A percentile compares a stretch with the other conserved stretches of the same genome.
Conservation (phyloP, 1,139 yeast genomes). For the Magnusiomyces tetraspermus region DNA sequence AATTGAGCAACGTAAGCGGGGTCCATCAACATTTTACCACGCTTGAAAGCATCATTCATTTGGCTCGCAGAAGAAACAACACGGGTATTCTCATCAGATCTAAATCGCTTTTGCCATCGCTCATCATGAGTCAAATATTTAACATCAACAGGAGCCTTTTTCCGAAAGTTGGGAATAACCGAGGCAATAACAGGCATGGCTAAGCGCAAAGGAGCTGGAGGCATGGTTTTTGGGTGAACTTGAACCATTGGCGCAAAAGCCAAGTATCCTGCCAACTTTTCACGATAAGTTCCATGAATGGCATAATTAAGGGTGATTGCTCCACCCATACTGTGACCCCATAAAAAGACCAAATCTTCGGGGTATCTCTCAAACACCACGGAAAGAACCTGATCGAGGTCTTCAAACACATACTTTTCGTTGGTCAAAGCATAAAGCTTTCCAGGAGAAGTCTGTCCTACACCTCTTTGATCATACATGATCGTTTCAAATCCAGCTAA, state of each 20-base stretch:
- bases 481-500: slow-evolving; percentile 61
- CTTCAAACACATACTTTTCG: slow-evolving; percentile 55
- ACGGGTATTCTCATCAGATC: slow-evolving; percentile 19
- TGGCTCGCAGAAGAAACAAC: slow-evolving; percentile 42
- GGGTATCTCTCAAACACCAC: slow-evolving; percentile 32
- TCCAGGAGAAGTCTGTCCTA: slow-evolving; percentile 55
- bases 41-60: slow-evolving; percentile 53
- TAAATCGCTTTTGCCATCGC: slow-evolving; percentile 4
- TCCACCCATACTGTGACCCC: slow-evolving; percentile 98
- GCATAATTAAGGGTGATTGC: slow-evolving; percentile 70
- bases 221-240: slow-evolving; percentile 47
- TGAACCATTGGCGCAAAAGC: slow-evolving; percentile 60
- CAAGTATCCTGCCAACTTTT: slow-evolving; percentile 46
- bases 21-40: slow-evolving; percentile 48
- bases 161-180: slow-evolving; percentile 44
- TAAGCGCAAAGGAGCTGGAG: slow-evolving; percentile 40
- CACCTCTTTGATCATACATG: slow-evolving; percentile 81
- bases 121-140: slow-evolving; percentile 50
- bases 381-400: slow-evolving; percentile 55
- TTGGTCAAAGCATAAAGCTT: slow-evolving; percentile 54
- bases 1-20: slow-evolving; percentile 39
- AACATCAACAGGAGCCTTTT: slow-evolving; percentile 48
- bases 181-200: slow-evolving; percentile 43
- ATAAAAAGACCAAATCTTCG: slow-evolving; percentile 39
- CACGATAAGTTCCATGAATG: slow-evolving; percentile 50